Conservation (phyloP, 148 eudicot species). For the Nyssa sinensis region DNA sequence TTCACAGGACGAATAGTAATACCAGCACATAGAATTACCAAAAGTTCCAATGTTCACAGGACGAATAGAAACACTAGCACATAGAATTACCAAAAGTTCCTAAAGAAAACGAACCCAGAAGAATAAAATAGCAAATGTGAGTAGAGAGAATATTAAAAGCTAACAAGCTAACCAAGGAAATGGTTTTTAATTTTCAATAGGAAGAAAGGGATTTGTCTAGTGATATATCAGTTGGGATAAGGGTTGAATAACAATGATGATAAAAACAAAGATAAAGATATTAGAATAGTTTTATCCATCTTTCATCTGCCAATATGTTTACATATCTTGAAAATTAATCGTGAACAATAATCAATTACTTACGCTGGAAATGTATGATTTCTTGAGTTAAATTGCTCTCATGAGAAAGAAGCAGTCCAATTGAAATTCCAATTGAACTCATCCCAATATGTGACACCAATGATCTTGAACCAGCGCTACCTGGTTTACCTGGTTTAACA, state of each 20-base stretch:
- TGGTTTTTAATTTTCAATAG: neutral
- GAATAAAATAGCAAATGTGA: neutral
- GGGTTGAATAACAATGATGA: neutral
- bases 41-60: neutral
- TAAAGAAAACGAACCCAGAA: constrained; percentile 1
- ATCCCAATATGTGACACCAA: constrained; percentile 34
- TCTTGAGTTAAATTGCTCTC: constrained; percentile 30
- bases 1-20: neutral
- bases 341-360: constrained; percentile 6
- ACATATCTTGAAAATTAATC: neutral
- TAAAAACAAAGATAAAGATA: neutral
- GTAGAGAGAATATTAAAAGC: neutral
- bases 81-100: neutral
- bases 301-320: neutral
- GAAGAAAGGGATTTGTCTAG: neutral
- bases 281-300: neutral
- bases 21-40: neutral
- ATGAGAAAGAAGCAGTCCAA: constrained; percentile 36
- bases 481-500: constrained; percentile 27
- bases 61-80: neutral
- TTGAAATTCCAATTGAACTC: constrained; percentile 45
- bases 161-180: neutral
- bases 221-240: neutral
- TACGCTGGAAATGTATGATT: constrained; percentile 37
- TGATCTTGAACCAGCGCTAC: constrained; percentile 23